A percentile compares a stretch with the other conserved stretches of the same genome.
Evolutionary conservation across 768 basidiomycete species (phyloP).

Genomic region (Kondoa subrosea): DNA sequence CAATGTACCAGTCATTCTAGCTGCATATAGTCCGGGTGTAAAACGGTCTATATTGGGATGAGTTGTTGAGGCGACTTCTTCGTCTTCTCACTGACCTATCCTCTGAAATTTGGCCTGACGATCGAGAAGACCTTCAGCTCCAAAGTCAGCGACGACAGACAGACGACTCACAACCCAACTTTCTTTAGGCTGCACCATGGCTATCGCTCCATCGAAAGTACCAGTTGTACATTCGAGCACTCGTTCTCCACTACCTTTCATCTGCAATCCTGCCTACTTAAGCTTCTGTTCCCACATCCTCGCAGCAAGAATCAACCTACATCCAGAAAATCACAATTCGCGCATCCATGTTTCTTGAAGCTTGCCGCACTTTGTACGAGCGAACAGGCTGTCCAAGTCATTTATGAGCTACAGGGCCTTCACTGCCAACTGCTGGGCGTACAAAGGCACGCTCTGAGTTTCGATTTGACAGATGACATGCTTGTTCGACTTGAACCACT

Average conservation of each 20-base stretch:
- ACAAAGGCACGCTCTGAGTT: background rate
- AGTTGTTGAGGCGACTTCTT: background rate
- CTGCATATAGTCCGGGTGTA: background rate
- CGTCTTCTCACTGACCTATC: slow-evolving; percentile 1
- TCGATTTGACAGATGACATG: slow-evolving; percentile 1
- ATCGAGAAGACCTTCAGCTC: background rate
- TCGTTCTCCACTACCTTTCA: slow-evolving; percentile 71
- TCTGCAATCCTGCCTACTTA: slow-evolving; percentile 37
- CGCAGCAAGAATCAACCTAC: slow-evolving; percentile 37
- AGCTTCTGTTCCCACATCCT: background rate
- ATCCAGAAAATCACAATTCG: slow-evolving; percentile 89
- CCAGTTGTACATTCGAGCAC: slow-evolving; percentile 75
- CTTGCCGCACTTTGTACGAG: slow-evolving; percentile 68
- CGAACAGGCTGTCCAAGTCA: slow-evolving; percentile 42
- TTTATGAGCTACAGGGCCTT: background rate
- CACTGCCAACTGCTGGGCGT: no score
- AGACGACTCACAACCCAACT: background rate
- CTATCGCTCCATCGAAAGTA: slow-evolving; percentile 80
- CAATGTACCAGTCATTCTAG: background rate
- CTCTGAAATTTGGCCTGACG: background rate
- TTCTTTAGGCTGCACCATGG: background rate
- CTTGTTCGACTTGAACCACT: background rate
- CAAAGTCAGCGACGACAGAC: background rate
- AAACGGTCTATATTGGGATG: background rate
- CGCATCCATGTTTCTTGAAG: slow-evolving; percentile 73